A percentile compares a stretch with the other conserved stretches of the same genome.
Evolutionary conservation across 108 stramenopile species (phyloP).

Genomic region (Nitzschia putrida): DNA sequence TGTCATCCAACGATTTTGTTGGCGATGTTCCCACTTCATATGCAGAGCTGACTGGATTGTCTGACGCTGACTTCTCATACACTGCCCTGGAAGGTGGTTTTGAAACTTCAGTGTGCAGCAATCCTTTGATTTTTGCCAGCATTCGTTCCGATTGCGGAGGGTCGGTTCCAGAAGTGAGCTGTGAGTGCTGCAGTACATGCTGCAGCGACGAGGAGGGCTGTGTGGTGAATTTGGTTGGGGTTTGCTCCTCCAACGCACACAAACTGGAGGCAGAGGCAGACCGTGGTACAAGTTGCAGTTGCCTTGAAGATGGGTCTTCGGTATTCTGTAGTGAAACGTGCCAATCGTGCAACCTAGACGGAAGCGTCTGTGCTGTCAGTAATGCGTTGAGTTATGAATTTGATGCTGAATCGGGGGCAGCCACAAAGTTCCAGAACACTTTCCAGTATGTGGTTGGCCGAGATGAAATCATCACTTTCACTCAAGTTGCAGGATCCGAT

Average conservation of each 20-base stretch:
- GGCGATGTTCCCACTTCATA: conserved; percentile 1
- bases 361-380: conserved; percentile 2
- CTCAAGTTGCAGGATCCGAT: neutral
- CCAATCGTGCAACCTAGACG: conserved; percentile 8
- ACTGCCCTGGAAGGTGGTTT: conserved; percentile 1
- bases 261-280: conserved; percentile 1
- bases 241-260: neutral
- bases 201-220: conserved; percentile 6
- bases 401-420: neutral
- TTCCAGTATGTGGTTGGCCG: conserved; percentile 1
- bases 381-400: conserved; percentile 3
- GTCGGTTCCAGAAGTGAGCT: neutral
- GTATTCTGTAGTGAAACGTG: conserved; percentile 13
- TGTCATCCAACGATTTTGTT: conserved; percentile 2
- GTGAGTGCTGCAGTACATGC: conserved; percentile 13
- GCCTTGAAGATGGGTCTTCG: neutral
- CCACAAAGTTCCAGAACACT: neutral
- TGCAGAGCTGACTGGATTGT: neutral
- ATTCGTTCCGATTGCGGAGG: conserved; percentile 8
- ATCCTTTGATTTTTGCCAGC: neutral
- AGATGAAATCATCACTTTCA: conserved; percentile 6
- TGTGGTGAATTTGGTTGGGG: neutral
- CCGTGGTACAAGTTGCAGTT: conserved; percentile 9
- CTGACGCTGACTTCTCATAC: neutral
- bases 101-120: neutral